These are phyloP conservation scores for Kwoniella mangroviensis DNA, from an alignment of 768 basidiomycete species.

Conservation along the genomic window DNA sequence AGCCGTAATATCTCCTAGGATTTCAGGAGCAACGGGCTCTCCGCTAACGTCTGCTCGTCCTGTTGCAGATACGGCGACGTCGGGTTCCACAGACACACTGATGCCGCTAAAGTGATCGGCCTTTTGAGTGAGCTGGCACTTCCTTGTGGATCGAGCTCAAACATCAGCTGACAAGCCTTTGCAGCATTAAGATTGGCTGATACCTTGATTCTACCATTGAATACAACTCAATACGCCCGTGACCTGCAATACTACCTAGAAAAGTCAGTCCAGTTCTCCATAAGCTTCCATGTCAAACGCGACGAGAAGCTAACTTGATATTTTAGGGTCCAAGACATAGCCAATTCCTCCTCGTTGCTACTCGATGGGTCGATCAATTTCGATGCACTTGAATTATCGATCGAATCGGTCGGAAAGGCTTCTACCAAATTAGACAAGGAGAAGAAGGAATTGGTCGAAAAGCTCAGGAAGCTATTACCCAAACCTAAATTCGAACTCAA, in stretches of 20 bases:
- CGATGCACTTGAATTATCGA: conserved; percentile 47
- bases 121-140: conserved; percentile 57
- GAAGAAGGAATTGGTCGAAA: conserved; percentile 34
- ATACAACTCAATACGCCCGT: conserved; percentile 70
- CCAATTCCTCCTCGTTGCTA: conserved; percentile 26
- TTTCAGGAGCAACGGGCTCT: neutral
- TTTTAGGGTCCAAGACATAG: conserved; percentile 64
- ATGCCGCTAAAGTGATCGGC: conserved; percentile 71
- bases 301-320: neutral
- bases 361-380: conserved; percentile 48
- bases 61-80: conserved; percentile 66
- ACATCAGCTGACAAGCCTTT: neutral
- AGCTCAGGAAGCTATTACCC: conserved; percentile 46
- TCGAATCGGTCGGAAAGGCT: conserved; percentile 51
- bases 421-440: conserved; percentile 55
- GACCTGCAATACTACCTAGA: conserved; percentile 66
- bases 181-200: conserved; percentile 64
- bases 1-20: neutral
- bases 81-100: conserved; percentile 72
- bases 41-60: neutral
- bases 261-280: conserved; percentile 59
- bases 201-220: conserved; percentile 67
- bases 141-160: no score
- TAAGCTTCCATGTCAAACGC: neutral
- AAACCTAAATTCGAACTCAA: conserved; percentile 22